Conservation (phyloP, 352 stramenopile genomes). For the Lagenidium sp. region DNA sequence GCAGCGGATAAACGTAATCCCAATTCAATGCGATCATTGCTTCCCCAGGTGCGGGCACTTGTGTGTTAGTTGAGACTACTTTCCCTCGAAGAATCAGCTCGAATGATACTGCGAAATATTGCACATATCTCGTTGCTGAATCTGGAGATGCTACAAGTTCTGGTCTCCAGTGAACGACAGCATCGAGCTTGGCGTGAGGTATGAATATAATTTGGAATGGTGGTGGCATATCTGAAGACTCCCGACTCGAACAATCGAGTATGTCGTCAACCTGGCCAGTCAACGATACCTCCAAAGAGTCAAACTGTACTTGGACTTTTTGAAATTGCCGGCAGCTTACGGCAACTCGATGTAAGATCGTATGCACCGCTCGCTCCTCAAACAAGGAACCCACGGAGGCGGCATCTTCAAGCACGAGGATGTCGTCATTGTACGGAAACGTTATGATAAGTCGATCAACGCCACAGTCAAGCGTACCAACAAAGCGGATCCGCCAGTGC, state of each 20-base stretch:
- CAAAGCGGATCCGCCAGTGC: slow-evolving; percentile 33
- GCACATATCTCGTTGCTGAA: too few species aligned
- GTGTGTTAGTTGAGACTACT: slow-evolving; percentile 2
- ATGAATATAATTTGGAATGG: slow-evolving; percentile 15
- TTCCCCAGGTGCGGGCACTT: slow-evolving; percentile 36
- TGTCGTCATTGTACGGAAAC: slow-evolving; percentile 23
- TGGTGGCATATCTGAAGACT: neutral
- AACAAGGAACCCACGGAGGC: neutral
- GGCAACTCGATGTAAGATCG: slow-evolving; percentile 16
- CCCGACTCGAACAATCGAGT: neutral
- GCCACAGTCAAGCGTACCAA: slow-evolving; percentile 35
- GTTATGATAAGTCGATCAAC: slow-evolving; percentile 24
- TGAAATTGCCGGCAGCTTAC: slow-evolving; percentile 49
- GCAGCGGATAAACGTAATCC: slow-evolving; percentile 59
- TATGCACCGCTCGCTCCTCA: slow-evolving; percentile 4
- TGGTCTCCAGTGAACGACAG: slow-evolving; percentile 19
- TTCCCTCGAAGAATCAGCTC: slow-evolving; percentile 35
- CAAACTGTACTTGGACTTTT: slow-evolving; percentile 28
- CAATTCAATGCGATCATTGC: slow-evolving; percentile 49
- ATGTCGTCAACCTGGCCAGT: slow-evolving; percentile 2
- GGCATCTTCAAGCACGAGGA: neutral
- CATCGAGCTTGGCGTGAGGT: slow-evolving; percentile 17
- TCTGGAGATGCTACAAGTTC: neutral
- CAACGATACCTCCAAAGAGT: slow-evolving; percentile 13
- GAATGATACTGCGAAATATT: slow-evolving; percentile 40